Conservation (phyloP, 345 rosid genomes). For the Heritiera littoralis region DNA sequence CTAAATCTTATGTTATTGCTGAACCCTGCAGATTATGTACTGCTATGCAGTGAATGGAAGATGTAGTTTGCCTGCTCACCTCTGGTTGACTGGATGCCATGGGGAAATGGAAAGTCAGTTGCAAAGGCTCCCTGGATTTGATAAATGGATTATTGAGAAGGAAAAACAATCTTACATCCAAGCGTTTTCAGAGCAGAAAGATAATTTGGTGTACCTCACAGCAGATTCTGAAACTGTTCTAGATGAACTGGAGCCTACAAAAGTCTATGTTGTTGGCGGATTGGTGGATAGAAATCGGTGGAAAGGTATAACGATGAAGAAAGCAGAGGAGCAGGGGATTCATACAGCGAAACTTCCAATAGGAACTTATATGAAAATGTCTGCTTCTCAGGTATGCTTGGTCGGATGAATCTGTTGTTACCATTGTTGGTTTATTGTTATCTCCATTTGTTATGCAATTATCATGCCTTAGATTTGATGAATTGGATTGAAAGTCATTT, state of each 20-base stretch:
- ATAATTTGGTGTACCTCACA: conserved; percentile 76
- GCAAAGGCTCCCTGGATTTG: conserved; percentile 78
- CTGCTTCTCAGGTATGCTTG: conserved; percentile 80
- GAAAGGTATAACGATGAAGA: conserved; percentile 87
- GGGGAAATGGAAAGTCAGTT: conserved; percentile 71
- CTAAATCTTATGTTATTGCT: conserved; percentile 5
- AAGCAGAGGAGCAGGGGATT: conserved; percentile 88
- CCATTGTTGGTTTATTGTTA: neutral
- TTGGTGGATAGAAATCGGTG: conserved; percentile 88
- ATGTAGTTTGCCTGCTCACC: conserved; percentile 56
- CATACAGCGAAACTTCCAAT: conserved; percentile 88
- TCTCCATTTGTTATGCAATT: neutral
- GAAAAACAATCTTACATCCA: conserved; percentile 65
- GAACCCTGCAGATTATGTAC: conserved; percentile 70
- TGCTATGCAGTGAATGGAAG: conserved; percentile 88
- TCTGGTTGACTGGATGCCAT: conserved; percentile 83
- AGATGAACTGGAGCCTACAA: conserved; percentile 59
- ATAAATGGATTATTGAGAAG: conserved; percentile 87
- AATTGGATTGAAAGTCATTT: neutral
- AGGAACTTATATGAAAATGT: conserved; percentile 85
- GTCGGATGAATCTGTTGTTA: neutral
- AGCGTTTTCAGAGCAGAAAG: conserved; percentile 69
- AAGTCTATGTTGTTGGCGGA: conserved; percentile 77
- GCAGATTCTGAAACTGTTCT: conserved; percentile 80
- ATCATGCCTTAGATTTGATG: neutral